Evolutionary conservation across 1,284 basidiomycete genomes (phyloP).

Genomic region (Naganishia liquefaciens): DNA sequence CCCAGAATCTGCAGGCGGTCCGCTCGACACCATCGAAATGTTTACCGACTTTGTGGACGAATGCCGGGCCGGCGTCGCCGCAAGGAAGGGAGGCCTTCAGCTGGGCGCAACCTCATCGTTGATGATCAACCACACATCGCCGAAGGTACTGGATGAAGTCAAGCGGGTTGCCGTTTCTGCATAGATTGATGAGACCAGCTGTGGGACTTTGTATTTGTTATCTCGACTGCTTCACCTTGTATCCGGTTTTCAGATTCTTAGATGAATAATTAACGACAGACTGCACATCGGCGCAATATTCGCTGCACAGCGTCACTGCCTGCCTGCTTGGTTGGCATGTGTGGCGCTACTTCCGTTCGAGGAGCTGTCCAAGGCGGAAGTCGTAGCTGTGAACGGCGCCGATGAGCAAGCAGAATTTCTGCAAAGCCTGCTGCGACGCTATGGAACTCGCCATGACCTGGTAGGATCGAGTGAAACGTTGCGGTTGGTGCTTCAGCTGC

Average conservation of each 20-base stretch:
- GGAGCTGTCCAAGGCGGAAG: too few relatives aligned
- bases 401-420: too few relatives aligned
- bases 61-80: slow-evolving; percentile 58
- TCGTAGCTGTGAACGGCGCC: too few relatives aligned
- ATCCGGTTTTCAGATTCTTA: not conserved
- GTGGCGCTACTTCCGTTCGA: too few relatives aligned
- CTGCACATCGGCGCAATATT: not conserved
- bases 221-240: not conserved
- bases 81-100: slow-evolving; percentile 20
- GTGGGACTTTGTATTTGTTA: slow-evolving; percentile 2
- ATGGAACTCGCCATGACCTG: too few relatives aligned
- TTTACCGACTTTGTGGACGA: slow-evolving; percentile 85
- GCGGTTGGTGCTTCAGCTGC: too few relatives aligned
- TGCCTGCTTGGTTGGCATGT: too few relatives aligned
- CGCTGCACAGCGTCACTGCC: too few relatives aligned
- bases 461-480: too few relatives aligned
- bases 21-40: slow-evolving; percentile 94
- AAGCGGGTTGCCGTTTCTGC: slow-evolving; percentile 32
- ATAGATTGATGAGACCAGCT: too few relatives aligned
- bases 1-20: slow-evolving; percentile 88
- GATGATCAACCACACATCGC: slow-evolving; percentile 33
- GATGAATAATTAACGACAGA: not conserved
- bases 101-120: slow-evolving; percentile 15
- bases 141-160: slow-evolving; percentile 29
- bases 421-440: too few relatives aligned